Evolutionary conservation across 129 eudicot species (phyloP).

Genomic region (Centaurea solstitialis): DNA sequence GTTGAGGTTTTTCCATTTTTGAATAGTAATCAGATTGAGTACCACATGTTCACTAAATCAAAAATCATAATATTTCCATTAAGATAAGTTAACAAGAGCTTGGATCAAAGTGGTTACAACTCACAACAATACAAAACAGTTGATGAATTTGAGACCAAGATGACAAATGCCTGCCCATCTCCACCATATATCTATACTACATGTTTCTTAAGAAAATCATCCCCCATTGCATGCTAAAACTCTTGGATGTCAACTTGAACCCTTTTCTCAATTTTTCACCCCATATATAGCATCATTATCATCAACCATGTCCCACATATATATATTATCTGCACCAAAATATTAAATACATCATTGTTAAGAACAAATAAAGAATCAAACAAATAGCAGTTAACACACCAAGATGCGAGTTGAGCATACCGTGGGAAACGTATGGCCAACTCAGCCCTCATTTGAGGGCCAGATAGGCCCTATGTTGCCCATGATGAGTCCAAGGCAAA

Average conservation of each 20-base stretch:
- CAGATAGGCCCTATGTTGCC: background rate
- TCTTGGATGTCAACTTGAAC: conserved; percentile 10
- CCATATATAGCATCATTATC: background rate
- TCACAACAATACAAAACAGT: background rate
- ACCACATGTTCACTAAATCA: background rate
- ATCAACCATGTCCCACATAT: background rate
- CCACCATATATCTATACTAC: conserved; percentile 12
- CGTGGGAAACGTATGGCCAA: background rate
- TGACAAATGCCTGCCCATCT: conserved; percentile 5
- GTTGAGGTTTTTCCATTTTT: background rate
- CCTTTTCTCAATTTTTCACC: background rate
- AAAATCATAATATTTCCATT: background rate
- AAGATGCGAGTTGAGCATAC: background rate
- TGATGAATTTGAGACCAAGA: background rate
- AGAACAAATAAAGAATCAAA: background rate
- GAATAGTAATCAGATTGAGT: background rate
- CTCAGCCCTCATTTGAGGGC: background rate
- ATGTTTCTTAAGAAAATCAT: background rate
- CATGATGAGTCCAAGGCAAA: background rate
- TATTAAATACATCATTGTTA: background rate
- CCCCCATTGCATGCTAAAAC: conserved; percentile 1
- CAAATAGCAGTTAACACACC: background rate
- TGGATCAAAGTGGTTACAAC: conserved; percentile 5
- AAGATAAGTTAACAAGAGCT: background rate
- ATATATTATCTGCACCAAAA: conserved; percentile 3